Conservation (phyloP, 306 rosid genomes). For the Lupinus albus region DNA sequence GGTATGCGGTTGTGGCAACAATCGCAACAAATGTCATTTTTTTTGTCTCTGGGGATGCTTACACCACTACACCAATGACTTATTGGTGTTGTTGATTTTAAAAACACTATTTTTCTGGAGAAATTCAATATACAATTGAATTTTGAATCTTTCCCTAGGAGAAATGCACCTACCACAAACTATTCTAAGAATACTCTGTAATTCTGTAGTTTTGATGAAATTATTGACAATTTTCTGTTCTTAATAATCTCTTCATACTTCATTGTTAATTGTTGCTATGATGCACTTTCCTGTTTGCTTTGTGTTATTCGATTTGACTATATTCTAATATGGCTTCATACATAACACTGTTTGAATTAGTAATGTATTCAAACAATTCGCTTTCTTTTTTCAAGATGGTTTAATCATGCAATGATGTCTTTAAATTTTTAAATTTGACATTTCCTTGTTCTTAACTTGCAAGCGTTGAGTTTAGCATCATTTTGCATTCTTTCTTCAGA, state of each 20-base stretch:
- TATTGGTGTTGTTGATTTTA: too few species aligned
- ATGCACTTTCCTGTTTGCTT: neutral
- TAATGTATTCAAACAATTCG: neutral
- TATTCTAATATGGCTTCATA: too few species aligned
- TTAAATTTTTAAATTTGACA: neutral
- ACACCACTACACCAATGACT: too few species aligned
- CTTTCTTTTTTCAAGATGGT: neutral
- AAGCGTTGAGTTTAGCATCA: neutral
- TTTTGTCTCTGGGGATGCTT: too few species aligned
- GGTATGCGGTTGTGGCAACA: too few species aligned
- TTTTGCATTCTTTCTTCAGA: conserved; percentile 45
- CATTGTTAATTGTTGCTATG: conserved; percentile 3
- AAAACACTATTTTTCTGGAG: too few species aligned
- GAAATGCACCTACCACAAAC: neutral
- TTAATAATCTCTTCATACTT: neutral
- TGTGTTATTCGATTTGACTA: neutral
- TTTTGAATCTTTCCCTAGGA: conserved; percentile 2
- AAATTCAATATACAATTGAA: neutral
- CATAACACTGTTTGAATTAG: neutral
- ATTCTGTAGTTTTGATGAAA: neutral
- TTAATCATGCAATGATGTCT: neutral
- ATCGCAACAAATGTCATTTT: too few species aligned
- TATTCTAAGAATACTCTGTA: neutral
- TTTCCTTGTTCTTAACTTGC: neutral
- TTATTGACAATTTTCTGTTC: neutral